Evolutionary conservation across 352 stramenopile genomes (phyloP), one percentile per base, ranked within the genome.

Genomic region (Phytophthora pisi): DNA sequence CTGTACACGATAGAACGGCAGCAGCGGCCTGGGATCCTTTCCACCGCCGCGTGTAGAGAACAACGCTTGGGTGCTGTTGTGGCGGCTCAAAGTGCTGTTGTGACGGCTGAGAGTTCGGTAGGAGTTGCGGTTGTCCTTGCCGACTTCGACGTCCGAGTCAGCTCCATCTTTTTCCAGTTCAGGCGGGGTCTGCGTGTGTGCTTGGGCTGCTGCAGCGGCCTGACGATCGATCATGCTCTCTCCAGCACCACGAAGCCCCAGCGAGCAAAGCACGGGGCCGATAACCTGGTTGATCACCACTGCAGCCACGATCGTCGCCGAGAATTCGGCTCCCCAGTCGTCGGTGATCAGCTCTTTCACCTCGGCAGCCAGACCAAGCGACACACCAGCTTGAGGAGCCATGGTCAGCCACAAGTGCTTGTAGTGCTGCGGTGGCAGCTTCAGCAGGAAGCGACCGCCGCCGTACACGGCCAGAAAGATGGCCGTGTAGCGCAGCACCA

Each of bases 341-440:
- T 89, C 82, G 0, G 67, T 73, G n/a, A 78, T 88, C 23, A 89
- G 66, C 23, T 72, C 68, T 60, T 86, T 84, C 15, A 91, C 70
- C 57, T 89, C 82, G 34, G 79, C 79, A 13, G 82, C 82, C 36
- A 91, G 58, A 18, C 80, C 82, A 2, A 91, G 76, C 9, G 82
- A 80, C 4, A 91, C 82, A 24, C 82, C 80, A 36, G 82, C 82
- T 70, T 91, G 82, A 2, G 82, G 82, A 0, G 82, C 84, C 78
- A 91, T 88, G 7, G 80, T 89, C 43, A 91, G 74, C 82, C 82
- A 91, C 49, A 91, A 61, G 57, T 86, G 75, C 51, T 83, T 85
- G 69, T 91, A 91, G 59, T 89, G 75, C 23, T 59, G 61, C n/a
- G 79, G 77, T 4, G 70, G 57, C 7, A 89, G 70, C 74, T 87